A percentile compares a stretch with the other conserved stretches of the same genome.
Evolutionary conservation across 352 stramenopile species (phyloP).

Genomic region (Globisporangium splendens): DNA sequence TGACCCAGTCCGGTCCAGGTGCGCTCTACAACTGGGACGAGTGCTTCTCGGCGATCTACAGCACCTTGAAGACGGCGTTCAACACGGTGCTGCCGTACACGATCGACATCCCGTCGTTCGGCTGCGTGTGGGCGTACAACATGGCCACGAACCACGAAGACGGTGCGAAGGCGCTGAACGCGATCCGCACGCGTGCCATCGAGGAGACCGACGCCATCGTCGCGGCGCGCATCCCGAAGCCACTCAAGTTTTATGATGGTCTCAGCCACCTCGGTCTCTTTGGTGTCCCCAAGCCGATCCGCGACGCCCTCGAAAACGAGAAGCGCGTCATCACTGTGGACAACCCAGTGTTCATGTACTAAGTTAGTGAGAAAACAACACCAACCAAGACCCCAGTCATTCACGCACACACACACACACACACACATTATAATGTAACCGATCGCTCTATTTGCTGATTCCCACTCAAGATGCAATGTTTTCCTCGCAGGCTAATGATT

Average conservation of each 20-base stretch:
- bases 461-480: constrained; percentile 4
- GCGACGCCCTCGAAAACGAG: constrained; percentile 83
- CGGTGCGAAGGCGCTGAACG: constrained; percentile 40
- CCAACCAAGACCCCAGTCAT: constrained; percentile 18
- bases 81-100: constrained; percentile 91
- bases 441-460: constrained; percentile 8
- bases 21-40: constrained; percentile 88
- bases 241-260: constrained; percentile 91
- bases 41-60: constrained; percentile 94
- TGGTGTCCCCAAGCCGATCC: constrained; percentile 88
- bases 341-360: constrained; percentile 97
- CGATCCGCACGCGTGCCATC: constrained; percentile 50
- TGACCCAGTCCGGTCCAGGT: constrained; percentile 91
- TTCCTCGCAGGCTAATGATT: background rate
- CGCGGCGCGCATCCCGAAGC: constrained; percentile 45
- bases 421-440: constrained; percentile 8
- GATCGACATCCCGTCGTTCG: constrained; percentile 92
- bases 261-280: constrained; percentile 89
- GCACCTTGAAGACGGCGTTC: constrained; percentile 91
- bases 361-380: constrained; percentile 32
- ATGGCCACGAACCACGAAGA: constrained; percentile 83
- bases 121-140: constrained; percentile 93
- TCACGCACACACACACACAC: too few species aligned
- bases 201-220: constrained; percentile 69
- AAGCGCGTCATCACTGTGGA: constrained; percentile 93